Percentiles rank a stretch among this genome's conserved stretches.
phyloP scores from a whole-genome alignment of 306 rosid species.

The Casuarina glauca region DNA sequence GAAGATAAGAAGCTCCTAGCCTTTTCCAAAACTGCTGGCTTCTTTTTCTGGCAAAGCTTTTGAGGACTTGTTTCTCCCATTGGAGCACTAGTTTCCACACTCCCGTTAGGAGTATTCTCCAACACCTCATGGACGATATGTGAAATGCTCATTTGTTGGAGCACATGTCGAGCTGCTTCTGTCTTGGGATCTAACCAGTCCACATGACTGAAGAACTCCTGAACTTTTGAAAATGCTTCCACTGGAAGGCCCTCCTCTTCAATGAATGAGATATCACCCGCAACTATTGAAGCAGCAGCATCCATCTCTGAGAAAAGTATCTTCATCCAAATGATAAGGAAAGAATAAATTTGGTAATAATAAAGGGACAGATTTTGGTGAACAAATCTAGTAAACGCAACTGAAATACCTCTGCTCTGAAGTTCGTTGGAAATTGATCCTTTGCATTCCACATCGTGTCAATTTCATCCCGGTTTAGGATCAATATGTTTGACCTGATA shows the following conservation, averaged over 20 bases:
- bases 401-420: constrained; percentile 84
- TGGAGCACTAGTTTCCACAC: constrained; percentile 26
- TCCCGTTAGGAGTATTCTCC: constrained; percentile 41
- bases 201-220: constrained; percentile 80
- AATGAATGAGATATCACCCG: constrained; percentile 52
- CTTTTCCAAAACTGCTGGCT: constrained; percentile 17
- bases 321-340: constrained; percentile 52
- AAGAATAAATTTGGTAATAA: constrained; percentile 29
- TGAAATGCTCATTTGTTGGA: constrained; percentile 63
- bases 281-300: constrained; percentile 59
- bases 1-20: constrained; percentile 16
- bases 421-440: constrained; percentile 75
- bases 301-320: constrained; percentile 92
- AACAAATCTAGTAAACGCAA: constrained; percentile 13
- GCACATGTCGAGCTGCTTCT: constrained; percentile 62
- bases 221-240: constrained; percentile 95
- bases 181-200: constrained; percentile 85
- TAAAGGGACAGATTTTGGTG: constrained; percentile 16
- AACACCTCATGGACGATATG: constrained; percentile 44
- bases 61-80: constrained; percentile 41
- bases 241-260: constrained; percentile 91
- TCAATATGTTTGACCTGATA: constrained; percentile 88
- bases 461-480: constrained; percentile 82
- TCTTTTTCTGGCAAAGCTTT: constrained; percentile 33
- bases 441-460: constrained; percentile 78